Evolutionary conservation across 768 basidiomycete genomes (phyloP), one percentile per base, ranked within the genome.

Genomic region (Epithele typhae): DNA sequence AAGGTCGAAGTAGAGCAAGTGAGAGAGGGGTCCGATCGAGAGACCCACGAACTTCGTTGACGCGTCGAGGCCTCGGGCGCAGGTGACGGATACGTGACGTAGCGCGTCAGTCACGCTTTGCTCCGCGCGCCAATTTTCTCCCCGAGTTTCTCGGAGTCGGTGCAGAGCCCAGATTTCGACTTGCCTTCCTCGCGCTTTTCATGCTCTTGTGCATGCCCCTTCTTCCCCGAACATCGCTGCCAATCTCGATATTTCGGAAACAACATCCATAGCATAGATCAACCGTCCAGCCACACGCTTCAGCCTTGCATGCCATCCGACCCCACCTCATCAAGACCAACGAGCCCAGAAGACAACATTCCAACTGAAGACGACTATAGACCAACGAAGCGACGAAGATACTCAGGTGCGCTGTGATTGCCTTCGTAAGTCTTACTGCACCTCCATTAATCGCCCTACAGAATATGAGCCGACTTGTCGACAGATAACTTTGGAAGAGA

Each of bases 401-500:
- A 18, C 4, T 46, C 42, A 15, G 50, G 50, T 37, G 15, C 14
- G 14, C n/a, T 1, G 14, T 18, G 15, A 25, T 6, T 14, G 4
- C 18, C 27, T 22, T 11, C 10, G 18, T 6, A 17, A 35, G 42
- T 33, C 15, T 17, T 6, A 30, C 23, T 15, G 22, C 22, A 25
- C 40, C 30, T 32, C 15, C 9, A 32, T 32, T 32, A 36, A 35
- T 2, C 15, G 12, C 12, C 11, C 7, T 34, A 7, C 37, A 49
- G 46, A 39, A 22, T 25, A 43, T 27, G 19, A 12, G 12, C 53
- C 53, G 5, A 40, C 40, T 18, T 10, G 17, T 4, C 53, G 49
- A 32, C 62, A 60, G 39, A 38, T 68, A 1, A 38, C 67, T 12
- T 52, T 65, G 8, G 68, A 76, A 32, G 75, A 77, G 47, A 45